These are phyloP conservation scores for Phoma sp. DNA, from an alignment of 2,329 filamentous ascomycete species.

Conservation along the genomic window DNA sequence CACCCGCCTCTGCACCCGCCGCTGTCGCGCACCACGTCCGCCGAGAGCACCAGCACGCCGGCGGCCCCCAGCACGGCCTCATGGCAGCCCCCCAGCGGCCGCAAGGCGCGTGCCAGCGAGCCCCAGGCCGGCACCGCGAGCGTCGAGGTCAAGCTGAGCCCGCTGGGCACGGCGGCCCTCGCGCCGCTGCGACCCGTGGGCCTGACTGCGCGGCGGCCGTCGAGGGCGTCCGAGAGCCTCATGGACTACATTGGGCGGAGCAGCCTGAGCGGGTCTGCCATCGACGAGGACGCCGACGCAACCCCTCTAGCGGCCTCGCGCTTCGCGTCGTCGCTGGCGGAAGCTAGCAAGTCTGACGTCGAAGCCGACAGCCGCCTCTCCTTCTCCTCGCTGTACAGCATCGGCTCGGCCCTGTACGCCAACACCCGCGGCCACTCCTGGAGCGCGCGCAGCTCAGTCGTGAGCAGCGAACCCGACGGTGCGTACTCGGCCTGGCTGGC, in stretches of 20 bases:
- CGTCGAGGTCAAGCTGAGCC: conserved; percentile 70
- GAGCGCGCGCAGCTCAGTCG: conserved; percentile 56
- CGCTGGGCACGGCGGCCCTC: conserved; percentile 55
- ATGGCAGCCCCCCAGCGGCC: conserved; percentile 46
- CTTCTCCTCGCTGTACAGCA: conserved; percentile 75
- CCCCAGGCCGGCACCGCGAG: conserved; percentile 65
- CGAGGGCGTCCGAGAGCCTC: conserved; percentile 56
- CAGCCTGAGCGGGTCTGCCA: conserved; percentile 48
- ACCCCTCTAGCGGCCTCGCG: conserved; percentile 40
- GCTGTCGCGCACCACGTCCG: conserved; percentile 46
- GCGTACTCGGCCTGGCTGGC: too few species aligned
- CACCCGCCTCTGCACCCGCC: too few species aligned
- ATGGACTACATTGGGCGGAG: conserved; percentile 37
- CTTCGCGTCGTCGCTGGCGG: conserved; percentile 53
- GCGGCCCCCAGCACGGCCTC: conserved; percentile 53
- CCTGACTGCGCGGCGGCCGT: conserved; percentile 47
- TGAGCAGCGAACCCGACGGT: conserved; percentile 57
- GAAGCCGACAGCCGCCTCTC: conserved; percentile 70
- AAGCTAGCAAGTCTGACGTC: conserved; percentile 57
- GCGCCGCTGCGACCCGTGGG: conserved; percentile 46
- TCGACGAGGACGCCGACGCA: conserved; percentile 59
- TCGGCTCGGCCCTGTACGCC: conserved; percentile 65
- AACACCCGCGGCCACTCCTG: conserved; percentile 61
- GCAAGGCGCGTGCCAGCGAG: conserved; percentile 67
- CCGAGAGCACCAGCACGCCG: conserved; percentile 55